phyloP scores from a whole-genome alignment of 192 early-diverging fungal genomes.

The Backusella westeae region DNA sequence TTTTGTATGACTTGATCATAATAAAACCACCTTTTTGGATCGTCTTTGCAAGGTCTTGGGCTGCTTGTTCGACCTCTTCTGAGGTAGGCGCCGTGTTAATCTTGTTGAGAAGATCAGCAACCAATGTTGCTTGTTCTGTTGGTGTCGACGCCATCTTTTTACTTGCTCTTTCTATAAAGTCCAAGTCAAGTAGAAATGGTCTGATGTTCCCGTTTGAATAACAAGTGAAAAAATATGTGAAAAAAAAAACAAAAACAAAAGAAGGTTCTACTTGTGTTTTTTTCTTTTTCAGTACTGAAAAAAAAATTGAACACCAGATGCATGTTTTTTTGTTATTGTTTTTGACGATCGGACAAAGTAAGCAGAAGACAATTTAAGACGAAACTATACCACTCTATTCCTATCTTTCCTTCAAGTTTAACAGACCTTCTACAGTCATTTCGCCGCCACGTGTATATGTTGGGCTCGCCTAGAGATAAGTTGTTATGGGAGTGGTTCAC shows the following conservation, averaged over 20 bases:
- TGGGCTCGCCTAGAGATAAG: no score
- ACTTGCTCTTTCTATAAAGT: neutral
- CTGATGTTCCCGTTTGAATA: neutral
- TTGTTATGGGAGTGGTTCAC: no score
- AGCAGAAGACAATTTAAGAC: no score
- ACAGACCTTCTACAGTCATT: no score
- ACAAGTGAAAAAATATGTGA: neutral
- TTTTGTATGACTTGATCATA: conserved; percentile 51
- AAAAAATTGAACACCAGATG: neutral
- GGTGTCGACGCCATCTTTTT: conserved; percentile 19
- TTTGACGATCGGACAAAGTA: no score
- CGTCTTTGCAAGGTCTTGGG: conserved; percentile 44
- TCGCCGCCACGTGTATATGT: no score
- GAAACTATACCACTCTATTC: no score
- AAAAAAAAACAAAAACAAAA: neutral
- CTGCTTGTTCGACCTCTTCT: conserved; percentile 51
- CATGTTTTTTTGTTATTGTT: no score
- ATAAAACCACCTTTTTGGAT: conserved; percentile 51
- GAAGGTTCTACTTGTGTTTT: neutral
- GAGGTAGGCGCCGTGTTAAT: conserved; percentile 48
- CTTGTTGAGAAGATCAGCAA: conserved; percentile 39
- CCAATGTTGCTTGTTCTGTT: conserved; percentile 13
- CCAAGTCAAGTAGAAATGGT: neutral
- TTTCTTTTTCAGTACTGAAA: neutral
- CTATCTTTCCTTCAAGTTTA: no score